Evolutionary conservation across 371 early-diverging fungal species (phyloP), one percentile per base, ranked within the genome.

Genomic region (Mucor circinelloides): DNA sequence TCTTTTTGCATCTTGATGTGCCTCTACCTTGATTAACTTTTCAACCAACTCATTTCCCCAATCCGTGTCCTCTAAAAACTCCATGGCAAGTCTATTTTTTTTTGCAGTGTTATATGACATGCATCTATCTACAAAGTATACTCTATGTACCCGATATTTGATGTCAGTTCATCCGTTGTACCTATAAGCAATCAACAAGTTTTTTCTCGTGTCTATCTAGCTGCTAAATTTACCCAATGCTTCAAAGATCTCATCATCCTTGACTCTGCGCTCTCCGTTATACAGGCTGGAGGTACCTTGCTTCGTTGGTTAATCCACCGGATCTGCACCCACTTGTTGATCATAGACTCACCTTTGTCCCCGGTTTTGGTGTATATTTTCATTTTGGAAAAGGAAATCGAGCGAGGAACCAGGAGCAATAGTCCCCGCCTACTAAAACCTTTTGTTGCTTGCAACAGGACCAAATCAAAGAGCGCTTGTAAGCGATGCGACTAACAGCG

Each of bases 291-390:
- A 95, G 1, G 92, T 91, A 60, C 94, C 94, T 71, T 21, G 17
- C 0, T 54, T 40, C 0, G 21, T 34, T 42, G 13, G 13, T 36
- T 17, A 23, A 31, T 59, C 6, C 21, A 8, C 38, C 25, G 30
- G 34, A 55, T 23, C 36, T 62, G 42, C 31, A 3, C 21, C 19
- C 31, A 17, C 21, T 21, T 42, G 27, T 12, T 15, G 2, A 36
- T 13, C 36, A 36, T 36, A 21, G 13, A 6, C n/a, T 12, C 67
- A 89, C 97, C 97, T 85, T 93, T 93, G 82, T 97, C 98, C 19
- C 97, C 98, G 0, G 97, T 97, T 32, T 92, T 87, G 8, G 98
- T 97, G 80, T 97, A 97, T 46, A 97, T 91, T 74, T 76, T 83
- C 83, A 83, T 83, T 27, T 15, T 63, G 12, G 3, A 50, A 25